Evolutionary conservation across 345 rosid species (phyloP).

Genomic region (Salix suchowensis): DNA sequence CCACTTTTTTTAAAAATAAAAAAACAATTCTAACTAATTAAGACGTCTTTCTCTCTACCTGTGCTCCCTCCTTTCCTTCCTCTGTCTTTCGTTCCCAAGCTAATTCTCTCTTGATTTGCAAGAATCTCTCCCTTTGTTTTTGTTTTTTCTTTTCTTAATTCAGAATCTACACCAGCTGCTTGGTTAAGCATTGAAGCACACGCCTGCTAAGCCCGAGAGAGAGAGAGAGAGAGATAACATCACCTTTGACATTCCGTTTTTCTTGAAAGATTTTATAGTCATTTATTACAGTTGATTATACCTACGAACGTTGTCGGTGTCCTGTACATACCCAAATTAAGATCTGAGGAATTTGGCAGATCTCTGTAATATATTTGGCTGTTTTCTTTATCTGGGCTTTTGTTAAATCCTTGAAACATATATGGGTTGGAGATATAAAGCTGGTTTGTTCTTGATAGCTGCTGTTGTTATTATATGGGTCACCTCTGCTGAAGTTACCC

Average conservation of each 20-base stretch:
- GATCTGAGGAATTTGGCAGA: conserved; percentile 22
- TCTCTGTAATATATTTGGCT: conserved; percentile 22
- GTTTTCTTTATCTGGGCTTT: not conserved
- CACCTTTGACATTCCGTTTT: not conserved
- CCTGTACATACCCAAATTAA: not conserved
- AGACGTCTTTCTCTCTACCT: not conserved
- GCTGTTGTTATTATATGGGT: conserved; percentile 79
- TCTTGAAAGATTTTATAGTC: not conserved
- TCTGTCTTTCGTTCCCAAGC: not conserved
- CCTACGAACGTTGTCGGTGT: not conserved
- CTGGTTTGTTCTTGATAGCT: conserved; percentile 79
- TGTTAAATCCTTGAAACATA: not conserved
- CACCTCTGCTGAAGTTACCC: conserved; percentile 36
- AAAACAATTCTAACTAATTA: not conserved
- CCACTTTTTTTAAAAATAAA: not conserved
- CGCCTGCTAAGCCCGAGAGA: not conserved
- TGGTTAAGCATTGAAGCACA: conserved; percentile 11
- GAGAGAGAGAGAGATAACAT: conserved; percentile 7
- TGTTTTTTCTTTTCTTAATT: not conserved
- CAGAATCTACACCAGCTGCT: not conserved
- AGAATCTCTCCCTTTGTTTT: not conserved
- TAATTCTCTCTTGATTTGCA: not conserved
- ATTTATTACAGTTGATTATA: not conserved
- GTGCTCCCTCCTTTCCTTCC: not conserved
- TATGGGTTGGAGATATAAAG: conserved; percentile 85